Evolutionary conservation across 75 land plant genomes (phyloP), one percentile per base, ranked within the genome.

Genomic region (Pinus taeda): DNA sequence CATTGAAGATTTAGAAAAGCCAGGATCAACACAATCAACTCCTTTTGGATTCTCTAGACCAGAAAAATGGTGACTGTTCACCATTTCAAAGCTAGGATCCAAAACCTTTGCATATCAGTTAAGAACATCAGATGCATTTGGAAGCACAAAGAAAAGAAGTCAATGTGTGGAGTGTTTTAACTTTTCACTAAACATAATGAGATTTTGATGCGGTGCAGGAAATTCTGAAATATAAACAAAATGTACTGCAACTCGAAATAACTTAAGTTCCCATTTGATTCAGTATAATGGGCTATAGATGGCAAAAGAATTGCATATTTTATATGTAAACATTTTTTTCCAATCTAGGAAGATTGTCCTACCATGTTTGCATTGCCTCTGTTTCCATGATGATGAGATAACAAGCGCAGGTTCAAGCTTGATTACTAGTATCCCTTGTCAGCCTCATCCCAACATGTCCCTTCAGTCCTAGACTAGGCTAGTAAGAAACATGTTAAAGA

Each of bases 121-220:
- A 33, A 71, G 81, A 65, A 5, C 84, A 78, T 69, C 53, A 78
- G 83, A 39, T 57, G 26, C 30, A 79, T 36, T 24, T 88, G 42
- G 75, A 81, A 70, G 60, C 60, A 30, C 90, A 85, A 74, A 85
- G 81, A 63, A 83, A 63, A 45, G 88, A 88, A 74, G 59, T 88
- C 59, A 60, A 21, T 75, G 90, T 88, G 74, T 74, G 76, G 37
- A 17, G 37, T 20, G 17, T 66, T 66, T 66, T 13, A 30, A 30
- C 33, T 30, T 30, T 30, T 30, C 21, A 66, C 37, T 36, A 36
- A 63, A 65, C 18, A 18, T 29, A 15, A 18, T 36, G 3, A 15
- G 36, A 4, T 4, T 30, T 15, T 65, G 1, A 4, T 33, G 2
- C 14, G 14, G 11, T 63, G 15, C 15, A 26, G 13, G 13, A 7